Evolutionary conservation across 257 asterid genomes (phyloP), one percentile per base, ranked within the genome.

Genomic region (Solanum stenotomum): DNA sequence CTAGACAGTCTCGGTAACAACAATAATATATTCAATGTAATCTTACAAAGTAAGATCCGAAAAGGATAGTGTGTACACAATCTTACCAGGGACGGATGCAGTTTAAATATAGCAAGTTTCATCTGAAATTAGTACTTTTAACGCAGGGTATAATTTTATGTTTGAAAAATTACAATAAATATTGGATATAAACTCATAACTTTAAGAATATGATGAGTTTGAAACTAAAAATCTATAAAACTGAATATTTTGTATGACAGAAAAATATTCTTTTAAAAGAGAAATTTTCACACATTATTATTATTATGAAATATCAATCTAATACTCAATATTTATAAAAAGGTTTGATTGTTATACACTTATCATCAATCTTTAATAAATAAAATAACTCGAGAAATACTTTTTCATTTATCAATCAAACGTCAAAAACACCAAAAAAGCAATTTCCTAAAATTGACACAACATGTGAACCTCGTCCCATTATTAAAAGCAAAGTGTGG

Each of bases 1-100:
- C 7, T 22, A 1, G 3, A 10, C 0, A 3, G 7, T 1, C 3
- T 1, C 5, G 6, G 0, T 22, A 68, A 68, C 5, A 68, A 29
- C 5, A 14, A 68, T 0, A 14, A 29, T 68, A 29, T 68, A 29
- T 27, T 5, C 23, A 13, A 1, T 27, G 22, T 68, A 13, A 68
- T 68, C 5, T 6, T 7, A 14, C 5, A 68, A 27, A 67, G 0
- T 68, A 2, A 3, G 2, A 1, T 67, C 0, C 6, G 7, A 65
- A 13, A 67, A 12, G 0, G 18, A 25, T 5, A 5, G 0, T 61
- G 14, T 23, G 1, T 4, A 61, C 25, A 1, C 6, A 23, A 3
- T 9, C 3, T 61, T 61, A 23, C 3, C 3, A 61, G 0, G 4
- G 29, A 61, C 10, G 5, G 13, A 59, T 59, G 25, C 1, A 3